phyloP scores from a whole-genome alignment of 2,329 filamentous ascomycete genomes.

The Neonectria punicea region DNA sequence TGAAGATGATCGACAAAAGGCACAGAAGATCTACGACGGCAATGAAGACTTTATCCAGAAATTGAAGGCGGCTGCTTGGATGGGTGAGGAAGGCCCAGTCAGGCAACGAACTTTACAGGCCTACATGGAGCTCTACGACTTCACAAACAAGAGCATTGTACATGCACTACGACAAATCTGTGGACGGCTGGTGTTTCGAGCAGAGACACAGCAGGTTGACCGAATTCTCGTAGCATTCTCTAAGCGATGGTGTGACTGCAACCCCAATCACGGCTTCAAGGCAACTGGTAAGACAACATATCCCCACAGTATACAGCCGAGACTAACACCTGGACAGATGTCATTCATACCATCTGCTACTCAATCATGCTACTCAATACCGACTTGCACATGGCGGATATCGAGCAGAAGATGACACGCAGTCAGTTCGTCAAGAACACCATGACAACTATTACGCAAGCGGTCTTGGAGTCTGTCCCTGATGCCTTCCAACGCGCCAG shows the following conservation, averaged over 20 bases:
- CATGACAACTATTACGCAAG: slow-evolving; percentile 85
- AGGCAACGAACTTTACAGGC: slow-evolving; percentile 71
- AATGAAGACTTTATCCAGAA: slow-evolving; percentile 83
- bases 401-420: slow-evolving; percentile 95
- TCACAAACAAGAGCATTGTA: slow-evolving; percentile 82
- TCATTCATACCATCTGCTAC: slow-evolving; percentile 97
- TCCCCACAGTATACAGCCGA: not conserved
- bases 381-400: slow-evolving; percentile 93
- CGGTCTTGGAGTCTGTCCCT: slow-evolving; percentile 77
- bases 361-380: slow-evolving; percentile 96
- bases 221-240: slow-evolving; percentile 92
- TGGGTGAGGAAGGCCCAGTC: slow-evolving; percentile 78
- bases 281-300: slow-evolving; percentile 70
- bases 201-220: slow-evolving; percentile 96
- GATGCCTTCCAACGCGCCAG: slow-evolving; percentile 71
- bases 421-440: slow-evolving; percentile 97
- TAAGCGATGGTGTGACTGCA: slow-evolving; percentile 91
- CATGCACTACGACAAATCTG: slow-evolving; percentile 83
- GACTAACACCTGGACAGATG: slow-evolving; percentile 67
- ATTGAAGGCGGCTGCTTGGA: slow-evolving; percentile 84
- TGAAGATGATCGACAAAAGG: slow-evolving; percentile 79
- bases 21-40: slow-evolving; percentile 85
- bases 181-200: slow-evolving; percentile 81
- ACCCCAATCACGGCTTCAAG: slow-evolving; percentile 93
- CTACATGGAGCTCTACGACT: slow-evolving; percentile 95